These are phyloP conservation scores for Rostrohypoxylon terebratum DNA, from an alignment of 495 filamentous ascomycete genomes.

Conservation along the genomic window DNA sequence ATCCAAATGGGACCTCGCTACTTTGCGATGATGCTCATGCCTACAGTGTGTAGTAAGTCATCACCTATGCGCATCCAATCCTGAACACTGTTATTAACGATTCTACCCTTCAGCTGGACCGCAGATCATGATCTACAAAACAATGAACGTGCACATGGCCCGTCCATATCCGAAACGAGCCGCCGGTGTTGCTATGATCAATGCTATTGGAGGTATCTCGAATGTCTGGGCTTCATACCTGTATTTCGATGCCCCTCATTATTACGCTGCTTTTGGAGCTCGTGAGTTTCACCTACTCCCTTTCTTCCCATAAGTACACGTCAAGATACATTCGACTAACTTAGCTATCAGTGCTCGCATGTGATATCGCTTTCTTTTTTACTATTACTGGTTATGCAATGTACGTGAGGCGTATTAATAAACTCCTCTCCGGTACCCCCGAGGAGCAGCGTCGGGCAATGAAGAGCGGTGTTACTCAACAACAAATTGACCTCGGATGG, in stretches of 20 bases:
- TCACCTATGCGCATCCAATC: too few species aligned
- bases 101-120: background rate
- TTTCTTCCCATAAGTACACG: background rate
- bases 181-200: background rate
- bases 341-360: background rate
- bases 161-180: background rate
- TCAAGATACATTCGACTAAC: background rate
- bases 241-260: conserved; percentile 2
- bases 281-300: background rate
- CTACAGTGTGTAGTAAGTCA: background rate
- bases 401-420: background rate
- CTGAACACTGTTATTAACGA: background rate
- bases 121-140: conserved; percentile 3
- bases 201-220: conserved; percentile 4
- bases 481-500: conserved; percentile 3
- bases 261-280: conserved; percentile 3
- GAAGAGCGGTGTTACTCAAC: conserved; percentile 13
- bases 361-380: background rate
- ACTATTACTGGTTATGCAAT: background rate
- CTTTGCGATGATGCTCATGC: conserved; percentile 10
- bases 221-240: conserved; percentile 11
- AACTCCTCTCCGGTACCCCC: background rate
- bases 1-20: background rate
- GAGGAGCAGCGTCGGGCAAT: conserved; percentile 4
- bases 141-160: conserved; percentile 7